These are phyloP conservation scores for Suillus occidentalis DNA, from an alignment of 768 basidiomycete genomes.

Conservation along the genomic window DNA sequence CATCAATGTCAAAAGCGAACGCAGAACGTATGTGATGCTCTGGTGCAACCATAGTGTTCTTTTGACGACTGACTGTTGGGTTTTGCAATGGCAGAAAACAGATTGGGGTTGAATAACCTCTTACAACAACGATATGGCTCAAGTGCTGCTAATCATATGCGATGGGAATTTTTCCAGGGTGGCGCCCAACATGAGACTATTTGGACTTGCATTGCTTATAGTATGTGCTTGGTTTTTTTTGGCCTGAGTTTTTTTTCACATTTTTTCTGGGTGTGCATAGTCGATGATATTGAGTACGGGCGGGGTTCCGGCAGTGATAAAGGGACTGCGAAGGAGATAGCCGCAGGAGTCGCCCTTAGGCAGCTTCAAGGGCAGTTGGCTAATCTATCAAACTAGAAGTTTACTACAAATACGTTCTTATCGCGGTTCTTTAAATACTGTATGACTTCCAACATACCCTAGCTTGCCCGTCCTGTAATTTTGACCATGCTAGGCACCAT, in stretches of 20 bases:
- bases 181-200: slow-evolving; percentile 26
- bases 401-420: not conserved
- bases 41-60: not conserved
- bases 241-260: slow-evolving; percentile 3
- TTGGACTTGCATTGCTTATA: slow-evolving; percentile 26
- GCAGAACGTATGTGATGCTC: not conserved
- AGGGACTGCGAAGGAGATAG: slow-evolving; percentile 30
- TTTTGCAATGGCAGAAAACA: not conserved
- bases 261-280: slow-evolving; percentile 10
- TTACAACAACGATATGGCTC: slow-evolving; percentile 32
- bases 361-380: slow-evolving; percentile 24
- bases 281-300: slow-evolving; percentile 28
- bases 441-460: not conserved
- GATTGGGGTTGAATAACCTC: slow-evolving; percentile 31
- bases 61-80: not conserved
- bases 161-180: slow-evolving; percentile 20
- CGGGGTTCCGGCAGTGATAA: slow-evolving; percentile 26
- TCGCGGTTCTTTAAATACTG: not conserved
- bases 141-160: slow-evolving; percentile 28
- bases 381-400: not conserved
- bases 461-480: not conserved
- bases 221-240: slow-evolving; percentile 15
- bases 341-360: slow-evolving; percentile 26
- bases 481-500: no score
- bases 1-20: not conserved